Percentiles rank a stretch among this genome's conserved stretches.
Conservation (phyloP, 768 basidiomycete genomes). For the Macrolepiota fuliginosa region DNA sequence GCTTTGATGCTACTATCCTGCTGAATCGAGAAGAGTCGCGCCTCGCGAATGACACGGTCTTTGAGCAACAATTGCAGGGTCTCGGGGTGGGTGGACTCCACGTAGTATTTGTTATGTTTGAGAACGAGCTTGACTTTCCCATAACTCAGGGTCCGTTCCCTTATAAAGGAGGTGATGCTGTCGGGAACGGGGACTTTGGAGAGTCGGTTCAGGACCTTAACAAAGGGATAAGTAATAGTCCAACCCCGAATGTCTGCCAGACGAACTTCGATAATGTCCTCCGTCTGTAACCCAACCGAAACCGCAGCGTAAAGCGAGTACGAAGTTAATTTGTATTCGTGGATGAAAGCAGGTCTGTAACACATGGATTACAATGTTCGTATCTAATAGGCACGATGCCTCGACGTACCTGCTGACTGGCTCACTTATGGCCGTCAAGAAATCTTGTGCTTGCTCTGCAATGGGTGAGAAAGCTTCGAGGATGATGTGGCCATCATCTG, state of each 20-base stretch:
- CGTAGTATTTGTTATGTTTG: constrained; percentile 96
- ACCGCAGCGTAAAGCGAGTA: constrained; percentile 99
- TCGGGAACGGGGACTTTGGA: constrained; percentile 94
- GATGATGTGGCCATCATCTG: constrained; percentile 89
- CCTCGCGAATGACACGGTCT: constrained; percentile 82
- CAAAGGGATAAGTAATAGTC: constrained; percentile 24
- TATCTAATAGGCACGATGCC: constrained; percentile 10
- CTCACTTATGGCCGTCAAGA: constrained; percentile 96
- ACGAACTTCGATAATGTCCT: constrained; percentile 96
- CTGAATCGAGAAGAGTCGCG: constrained; percentile 69
- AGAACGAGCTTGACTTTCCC: constrained; percentile 98
- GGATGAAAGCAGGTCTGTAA: constrained; percentile 90
- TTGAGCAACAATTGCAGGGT: constrained; percentile 85
- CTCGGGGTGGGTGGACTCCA: constrained; percentile 94
- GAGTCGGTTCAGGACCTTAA: constrained; percentile 72
- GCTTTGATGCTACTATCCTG: constrained; percentile 76
- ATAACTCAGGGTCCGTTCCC: constrained; percentile 91
- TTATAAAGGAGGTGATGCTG: constrained; percentile 81
- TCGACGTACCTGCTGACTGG: constrained; percentile 91
- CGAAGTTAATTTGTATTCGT: constrained; percentile 98
- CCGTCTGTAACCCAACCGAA: constrained; percentile 95
- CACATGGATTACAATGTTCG: constrained; percentile 17
- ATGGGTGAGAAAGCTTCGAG: constrained; percentile 98
- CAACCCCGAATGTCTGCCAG: constrained; percentile 22
- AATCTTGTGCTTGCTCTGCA: constrained; percentile 97